Percentiles rank a stretch among this genome's conserved stretches.
Evolutionary conservation across 2,329 filamentous ascomycete species (phyloP).

Genomic region (Phialocephala subalpina): DNA sequence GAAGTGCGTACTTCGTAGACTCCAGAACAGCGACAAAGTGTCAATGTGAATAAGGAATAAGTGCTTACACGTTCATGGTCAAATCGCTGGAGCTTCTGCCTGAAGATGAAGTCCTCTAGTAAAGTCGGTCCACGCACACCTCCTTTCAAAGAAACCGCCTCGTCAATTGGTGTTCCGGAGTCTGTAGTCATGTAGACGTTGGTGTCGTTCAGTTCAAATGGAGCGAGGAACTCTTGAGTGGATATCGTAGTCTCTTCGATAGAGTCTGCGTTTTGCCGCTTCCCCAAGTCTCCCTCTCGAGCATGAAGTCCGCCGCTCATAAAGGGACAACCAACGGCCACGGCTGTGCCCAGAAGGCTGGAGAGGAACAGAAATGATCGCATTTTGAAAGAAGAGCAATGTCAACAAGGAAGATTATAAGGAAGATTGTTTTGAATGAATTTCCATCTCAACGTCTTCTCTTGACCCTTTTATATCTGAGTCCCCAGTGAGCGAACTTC

Average conservation of each 20-base stretch:
- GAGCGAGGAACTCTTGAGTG: slow-evolving; percentile 18
- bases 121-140: slow-evolving; percentile 72
- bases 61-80: slow-evolving; percentile 70
- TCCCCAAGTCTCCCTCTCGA: slow-evolving; percentile 12
- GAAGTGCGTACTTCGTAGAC: background rate
- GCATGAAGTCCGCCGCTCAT: slow-evolving; percentile 19
- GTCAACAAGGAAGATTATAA: slow-evolving; percentile 10
- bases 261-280: slow-evolving; percentile 15
- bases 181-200: slow-evolving; percentile 68
- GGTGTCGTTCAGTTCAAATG: slow-evolving; percentile 52
- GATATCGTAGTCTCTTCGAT: slow-evolving; percentile 18
- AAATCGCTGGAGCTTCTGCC: slow-evolving; percentile 75
- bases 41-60: background rate
- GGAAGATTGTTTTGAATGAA: slow-evolving; percentile 7
- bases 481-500: background rate
- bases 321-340: slow-evolving; percentile 17
- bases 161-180: slow-evolving; percentile 70
- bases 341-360: slow-evolving; percentile 14
- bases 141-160: slow-evolving; percentile 70
- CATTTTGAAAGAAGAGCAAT: slow-evolving; percentile 15
- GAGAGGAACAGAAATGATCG: slow-evolving; percentile 16
- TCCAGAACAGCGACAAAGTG: background rate
- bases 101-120: slow-evolving; percentile 77
- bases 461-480: slow-evolving; percentile 16
- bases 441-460: slow-evolving; percentile 9